Conservation (phyloP, 2,329 filamentous ascomycete species). For the Aspergillus sp. region DNA sequence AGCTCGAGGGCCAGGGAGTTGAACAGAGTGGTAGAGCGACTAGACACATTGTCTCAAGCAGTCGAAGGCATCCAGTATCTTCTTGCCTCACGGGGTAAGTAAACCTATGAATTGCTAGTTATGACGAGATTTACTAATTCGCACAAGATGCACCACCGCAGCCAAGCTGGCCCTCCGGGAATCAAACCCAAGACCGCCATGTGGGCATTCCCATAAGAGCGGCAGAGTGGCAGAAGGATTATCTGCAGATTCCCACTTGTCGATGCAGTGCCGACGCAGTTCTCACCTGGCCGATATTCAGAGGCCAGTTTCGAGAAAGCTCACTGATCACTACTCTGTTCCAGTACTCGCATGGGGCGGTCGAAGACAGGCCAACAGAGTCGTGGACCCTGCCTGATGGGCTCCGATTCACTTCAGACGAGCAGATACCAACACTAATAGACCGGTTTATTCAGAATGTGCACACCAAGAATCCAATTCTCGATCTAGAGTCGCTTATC, state of each 20-base stretch:
- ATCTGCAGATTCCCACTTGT: constrained; percentile 18
- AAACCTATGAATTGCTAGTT: background rate
- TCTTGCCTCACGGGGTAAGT: background rate
- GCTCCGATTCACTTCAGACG: constrained; percentile 12
- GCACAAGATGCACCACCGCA: background rate
- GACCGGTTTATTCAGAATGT: constrained; percentile 26
- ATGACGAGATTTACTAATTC: background rate
- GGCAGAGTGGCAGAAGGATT: constrained; percentile 7
- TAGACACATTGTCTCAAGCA: constrained; percentile 10
- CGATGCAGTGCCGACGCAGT: constrained; percentile 19
- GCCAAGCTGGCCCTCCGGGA: background rate
- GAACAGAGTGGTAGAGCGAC: constrained; percentile 7
- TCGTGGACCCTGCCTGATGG: constrained; percentile 5
- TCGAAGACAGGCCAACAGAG: constrained; percentile 1
- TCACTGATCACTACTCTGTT: constrained; percentile 14
- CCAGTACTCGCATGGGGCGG: constrained; percentile 5
- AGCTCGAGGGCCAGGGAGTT: constrained; percentile 6
- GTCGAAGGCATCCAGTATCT: constrained; percentile 1
- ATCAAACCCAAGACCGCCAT: constrained; percentile 1
- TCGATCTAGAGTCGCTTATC: constrained; percentile 22
- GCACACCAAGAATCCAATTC: constrained; percentile 32
- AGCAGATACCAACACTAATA: constrained; percentile 21
- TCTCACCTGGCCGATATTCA: constrained; percentile 21
- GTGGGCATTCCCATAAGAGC: constrained; percentile 1
- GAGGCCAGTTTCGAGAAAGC: constrained; percentile 9